phyloP scores from a whole-genome alignment of 129 eudicot genomes.

The Arctium lappa region DNA sequence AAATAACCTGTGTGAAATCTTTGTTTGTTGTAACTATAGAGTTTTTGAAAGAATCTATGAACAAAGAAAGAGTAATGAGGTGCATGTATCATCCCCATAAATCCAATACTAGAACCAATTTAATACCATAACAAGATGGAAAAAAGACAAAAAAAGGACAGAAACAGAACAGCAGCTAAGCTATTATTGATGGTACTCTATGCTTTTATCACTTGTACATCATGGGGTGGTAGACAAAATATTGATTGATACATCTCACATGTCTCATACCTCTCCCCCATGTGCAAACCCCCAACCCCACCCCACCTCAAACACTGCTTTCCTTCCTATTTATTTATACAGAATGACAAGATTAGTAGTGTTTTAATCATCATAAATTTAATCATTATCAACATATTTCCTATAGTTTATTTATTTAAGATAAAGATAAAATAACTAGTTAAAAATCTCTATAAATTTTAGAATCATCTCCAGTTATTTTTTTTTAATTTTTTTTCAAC shows the following conservation, averaged over 20 bases:
- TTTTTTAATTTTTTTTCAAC: no score
- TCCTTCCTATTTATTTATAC: not conserved
- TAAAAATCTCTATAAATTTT: no score
- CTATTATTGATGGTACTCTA: constrained; percentile 19
- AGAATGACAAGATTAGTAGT: not conserved
- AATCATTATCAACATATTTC: not conserved
- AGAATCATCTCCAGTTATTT: no score
- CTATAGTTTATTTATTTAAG: not conserved
- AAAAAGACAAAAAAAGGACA: constrained; percentile 21
- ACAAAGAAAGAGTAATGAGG: not conserved
- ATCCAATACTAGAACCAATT: constrained; percentile 25
- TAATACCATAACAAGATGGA: constrained; percentile 4
- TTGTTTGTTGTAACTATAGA: not conserved
- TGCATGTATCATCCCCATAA: constrained; percentile 8
- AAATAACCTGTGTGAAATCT: no score
- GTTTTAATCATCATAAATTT: not conserved
- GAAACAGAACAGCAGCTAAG: constrained; percentile 18
- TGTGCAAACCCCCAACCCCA: constrained; percentile 12
- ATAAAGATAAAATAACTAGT: no score
- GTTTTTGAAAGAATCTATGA: not conserved
- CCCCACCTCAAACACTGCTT: not conserved
- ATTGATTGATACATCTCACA: constrained; percentile 48
- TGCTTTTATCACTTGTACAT: constrained; percentile 32
- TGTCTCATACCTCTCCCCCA: constrained; percentile 22
- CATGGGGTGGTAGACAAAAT: constrained; percentile 23